Evolutionary conservation across 768 basidiomycete genomes (phyloP).

Genomic region (Psilocybe subaeruginosa): DNA sequence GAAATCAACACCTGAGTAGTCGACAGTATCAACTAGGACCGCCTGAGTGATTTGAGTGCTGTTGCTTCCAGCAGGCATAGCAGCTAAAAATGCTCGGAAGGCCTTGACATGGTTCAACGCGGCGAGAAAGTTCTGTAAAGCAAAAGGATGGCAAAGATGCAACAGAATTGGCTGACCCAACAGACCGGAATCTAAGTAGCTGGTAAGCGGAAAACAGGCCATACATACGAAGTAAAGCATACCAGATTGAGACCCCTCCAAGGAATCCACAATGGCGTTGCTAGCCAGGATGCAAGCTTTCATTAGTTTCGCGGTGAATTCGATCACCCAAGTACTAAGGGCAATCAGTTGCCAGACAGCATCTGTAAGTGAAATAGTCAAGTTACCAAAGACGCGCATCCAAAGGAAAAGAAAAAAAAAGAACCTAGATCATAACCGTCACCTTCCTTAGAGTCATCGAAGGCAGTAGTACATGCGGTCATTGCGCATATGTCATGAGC

Average conservation of each 20-base stretch:
- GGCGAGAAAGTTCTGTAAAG: slow-evolving; percentile 50
- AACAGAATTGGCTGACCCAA: slow-evolving; percentile 44
- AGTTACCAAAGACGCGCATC: not conserved
- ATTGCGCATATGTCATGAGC: slow-evolving; percentile 71
- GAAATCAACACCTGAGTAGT: slow-evolving; percentile 68
- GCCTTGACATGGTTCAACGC: slow-evolving; percentile 60
- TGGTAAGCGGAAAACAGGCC: slow-evolving; percentile 1
- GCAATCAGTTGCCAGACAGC: slow-evolving; percentile 75
- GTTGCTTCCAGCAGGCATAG: slow-evolving; percentile 59
- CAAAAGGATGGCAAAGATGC: slow-evolving; percentile 64
- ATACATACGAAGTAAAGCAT: not conserved
- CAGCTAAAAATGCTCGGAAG: slow-evolving; percentile 56
- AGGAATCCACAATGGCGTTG: slow-evolving; percentile 18
- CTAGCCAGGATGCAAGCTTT: slow-evolving; percentile 51
- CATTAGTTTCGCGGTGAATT: slow-evolving; percentile 63
- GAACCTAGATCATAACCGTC: slow-evolving; percentile 68
- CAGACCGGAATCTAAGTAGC: slow-evolving; percentile 5
- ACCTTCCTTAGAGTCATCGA: slow-evolving; percentile 66
- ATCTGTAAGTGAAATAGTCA: slow-evolving; percentile 40
- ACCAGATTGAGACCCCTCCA: slow-evolving; percentile 8
- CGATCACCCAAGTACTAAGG: slow-evolving; percentile 62
- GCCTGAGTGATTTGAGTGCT: slow-evolving; percentile 67
- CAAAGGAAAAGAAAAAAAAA: not conserved
- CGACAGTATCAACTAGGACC: slow-evolving; percentile 62
- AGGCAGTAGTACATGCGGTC: slow-evolving; percentile 60